Base-by-base conservation (phyloP, 2,329 filamentous ascomycete species). In the Leptographium lundbergii region DNA sequence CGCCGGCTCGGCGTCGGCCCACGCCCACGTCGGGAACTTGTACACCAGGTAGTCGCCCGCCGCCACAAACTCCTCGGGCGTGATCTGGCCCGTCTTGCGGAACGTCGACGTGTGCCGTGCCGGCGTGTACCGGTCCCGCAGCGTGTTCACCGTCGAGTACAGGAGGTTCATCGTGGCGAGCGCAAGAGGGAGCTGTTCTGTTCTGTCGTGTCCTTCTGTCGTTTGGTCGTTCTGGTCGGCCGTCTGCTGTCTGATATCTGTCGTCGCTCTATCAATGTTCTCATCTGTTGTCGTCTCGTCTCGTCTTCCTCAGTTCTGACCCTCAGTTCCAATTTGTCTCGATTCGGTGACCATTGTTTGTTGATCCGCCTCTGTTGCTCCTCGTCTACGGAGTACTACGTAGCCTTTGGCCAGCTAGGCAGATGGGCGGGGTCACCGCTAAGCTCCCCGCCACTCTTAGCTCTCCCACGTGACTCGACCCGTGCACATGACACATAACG, bases 11-110 rank as follows among this genome's bases (percentile, higher is more conserved):
- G 92, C 91, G 67, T 94, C 89, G 64, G 88, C 85, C 94, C 94
- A 99, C 56, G 89, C 88, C 94, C 94, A 99, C 60, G 92, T 95
- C 10, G 92, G 94, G 75, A 99, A 99, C 77, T 96, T 97, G 84
- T 95, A 96, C 69, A 96, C 91, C 45, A 99, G 85, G 72, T 97
- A 99, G 76, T 99, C 94, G 67, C 94, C 94, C 4, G 94, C 94
- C 4, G 88, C 87, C 56, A 96, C 80, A 73, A 99, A 99, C 79
- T 99, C 94, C 69, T 96, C 92, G 22, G 92, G 92, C 0, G 92
- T 97, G 74, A 99, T 94, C 76, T 97, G 89, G 65, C 94, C 94
- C 5, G 91, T 96, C 67, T 84, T 81, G 67, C 92, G 89, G 75
- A 99, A 99, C 64, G 89, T 97, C 4, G 92, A 97, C 57, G 85